Base-by-base conservation (phyloP, 305 asterid genomes). In the Fraxinus angustifolia region DNA sequence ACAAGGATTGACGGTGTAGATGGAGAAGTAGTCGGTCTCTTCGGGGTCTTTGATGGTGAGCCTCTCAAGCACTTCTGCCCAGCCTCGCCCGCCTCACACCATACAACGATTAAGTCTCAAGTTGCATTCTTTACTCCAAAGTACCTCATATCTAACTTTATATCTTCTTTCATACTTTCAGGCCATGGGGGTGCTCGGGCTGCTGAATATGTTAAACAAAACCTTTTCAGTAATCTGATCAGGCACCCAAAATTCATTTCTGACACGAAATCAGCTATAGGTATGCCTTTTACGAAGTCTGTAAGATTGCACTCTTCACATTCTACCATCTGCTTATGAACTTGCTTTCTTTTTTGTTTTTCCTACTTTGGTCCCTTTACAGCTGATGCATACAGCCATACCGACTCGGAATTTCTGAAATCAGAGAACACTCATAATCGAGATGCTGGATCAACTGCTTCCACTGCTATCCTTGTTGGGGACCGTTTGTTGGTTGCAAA, bases 101-200 rank as follows among this genome's bases (percentile, higher is more conserved):
- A 6, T 36, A 1, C 65, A 0, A 53, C 10, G 1, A 56, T 56
- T 56, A 56, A n/a, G 67, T 56, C 67, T 56, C 28, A 56, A 56
- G 11, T 17, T 56, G 26, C 26, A 56, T 56, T 56, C 40, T 56
- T 56, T 17, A 56, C 10, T 56, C 23, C 28, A 53, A 6, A 6
- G 28, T 58, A 17, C 14, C 12, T 8, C 12, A 2, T 58, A 58
- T 58, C 30, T 58, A 58, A 58, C 8, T 21, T 31, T 56, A 21
- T 83, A 14, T 68, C 50, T 70, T 35, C 14, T 30, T 76, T 71
- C 78, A 79, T 26, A 56, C 21, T 78, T 78, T 84, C 71, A 93
- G 98, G 98, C 77, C 98, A 94, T 81, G 97, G 97, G 2, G 98
- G 98, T 79, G 97, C 94, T 82, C 88, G 94, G 65, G 98, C 98